These are phyloP conservation scores for Favolaschia claudopus DNA, from an alignment of 768 basidiomycete species.

Conservation along the genomic window DNA sequence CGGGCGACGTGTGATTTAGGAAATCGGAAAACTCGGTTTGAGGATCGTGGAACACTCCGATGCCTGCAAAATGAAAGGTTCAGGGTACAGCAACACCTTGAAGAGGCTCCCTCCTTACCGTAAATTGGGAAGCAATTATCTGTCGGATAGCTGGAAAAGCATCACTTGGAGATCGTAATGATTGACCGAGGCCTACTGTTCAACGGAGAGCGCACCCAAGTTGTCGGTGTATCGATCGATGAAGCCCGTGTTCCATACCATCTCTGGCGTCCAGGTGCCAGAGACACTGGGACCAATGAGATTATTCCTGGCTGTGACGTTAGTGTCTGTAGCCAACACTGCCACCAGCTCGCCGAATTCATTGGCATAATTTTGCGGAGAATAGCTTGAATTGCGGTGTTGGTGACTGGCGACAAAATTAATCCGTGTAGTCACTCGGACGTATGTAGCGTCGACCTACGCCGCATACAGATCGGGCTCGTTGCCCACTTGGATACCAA, in stretches of 20 bases:
- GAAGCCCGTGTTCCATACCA: slow-evolving; percentile 48
- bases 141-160: slow-evolving; percentile 50
- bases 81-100: not conserved
- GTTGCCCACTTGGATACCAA: slow-evolving; percentile 64
- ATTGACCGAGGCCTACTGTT: slow-evolving; percentile 39
- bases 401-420: too few relatives aligned
- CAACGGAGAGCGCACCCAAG: slow-evolving; percentile 46
- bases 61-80: slow-evolving; percentile 29
- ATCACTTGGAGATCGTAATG: not conserved
- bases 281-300: slow-evolving; percentile 52
- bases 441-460: slow-evolving; percentile 21
- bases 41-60: slow-evolving; percentile 47
- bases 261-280: slow-evolving; percentile 46
- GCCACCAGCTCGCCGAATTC: slow-evolving; percentile 46
- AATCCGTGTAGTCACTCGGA: too few relatives aligned
- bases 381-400: slow-evolving; percentile 10
- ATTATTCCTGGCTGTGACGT: slow-evolving; percentile 37
- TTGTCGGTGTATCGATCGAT: slow-evolving; percentile 37
- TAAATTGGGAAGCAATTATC: slow-evolving; percentile 69
- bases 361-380: slow-evolving; percentile 13
- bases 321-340: slow-evolving; percentile 32
- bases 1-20: slow-evolving; percentile 65
- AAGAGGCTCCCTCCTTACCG: not conserved
- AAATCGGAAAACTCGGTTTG: slow-evolving; percentile 60
- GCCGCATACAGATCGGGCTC: slow-evolving; percentile 66